A percentile compares a stretch with the other conserved stretches of the same genome.
phyloP scores from a whole-genome alignment of 352 stramenopile genomes.

The Phytophthora pini region DNA sequence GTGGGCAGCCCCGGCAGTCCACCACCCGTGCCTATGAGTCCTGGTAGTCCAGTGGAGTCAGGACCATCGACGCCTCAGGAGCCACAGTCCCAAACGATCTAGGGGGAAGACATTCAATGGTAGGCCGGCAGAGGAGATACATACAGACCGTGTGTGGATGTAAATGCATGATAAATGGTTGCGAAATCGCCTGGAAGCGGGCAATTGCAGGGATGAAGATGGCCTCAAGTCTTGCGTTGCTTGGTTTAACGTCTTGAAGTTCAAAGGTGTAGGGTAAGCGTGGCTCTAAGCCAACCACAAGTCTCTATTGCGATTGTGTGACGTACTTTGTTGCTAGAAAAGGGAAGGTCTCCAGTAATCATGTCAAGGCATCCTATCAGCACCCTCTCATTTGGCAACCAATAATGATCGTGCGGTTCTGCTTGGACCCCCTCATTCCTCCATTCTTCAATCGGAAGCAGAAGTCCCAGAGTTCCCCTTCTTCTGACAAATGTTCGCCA shows the following conservation, averaged over 20 bases:
- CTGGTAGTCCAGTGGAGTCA: constrained; percentile 22
- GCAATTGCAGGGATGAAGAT: no score
- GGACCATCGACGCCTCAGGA: constrained; percentile 31
- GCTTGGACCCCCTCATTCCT: not conserved
- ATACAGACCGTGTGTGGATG: constrained; percentile 33
- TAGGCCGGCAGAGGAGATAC: constrained; percentile 25
- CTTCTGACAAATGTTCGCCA: constrained; percentile 50
- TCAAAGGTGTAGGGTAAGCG: not conserved
- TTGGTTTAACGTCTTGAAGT: constrained; percentile 24
- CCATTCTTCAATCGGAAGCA: constrained; percentile 53
- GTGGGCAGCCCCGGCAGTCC: constrained; percentile 44
- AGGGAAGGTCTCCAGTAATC: constrained; percentile 6
- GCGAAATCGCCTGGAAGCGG: constrained; percentile 5
- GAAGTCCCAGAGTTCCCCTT: constrained; percentile 10
- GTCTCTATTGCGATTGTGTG: constrained; percentile 4
- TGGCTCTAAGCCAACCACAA: constrained; percentile 11
- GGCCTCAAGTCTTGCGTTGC: not conserved
- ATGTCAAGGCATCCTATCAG: not conserved
- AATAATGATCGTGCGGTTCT: constrained; percentile 19
- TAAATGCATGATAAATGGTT: constrained; percentile 39
- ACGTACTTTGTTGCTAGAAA: constrained; percentile 27
- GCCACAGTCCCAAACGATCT: constrained; percentile 48
- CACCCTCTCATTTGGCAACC: constrained; percentile 10
- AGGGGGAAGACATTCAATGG: constrained; percentile 24
- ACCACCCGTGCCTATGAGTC: constrained; percentile 38